Evolutionary conservation across 2,329 filamentous ascomycete species (phyloP).

Genomic region (Lachnellula hyalina): DNA sequence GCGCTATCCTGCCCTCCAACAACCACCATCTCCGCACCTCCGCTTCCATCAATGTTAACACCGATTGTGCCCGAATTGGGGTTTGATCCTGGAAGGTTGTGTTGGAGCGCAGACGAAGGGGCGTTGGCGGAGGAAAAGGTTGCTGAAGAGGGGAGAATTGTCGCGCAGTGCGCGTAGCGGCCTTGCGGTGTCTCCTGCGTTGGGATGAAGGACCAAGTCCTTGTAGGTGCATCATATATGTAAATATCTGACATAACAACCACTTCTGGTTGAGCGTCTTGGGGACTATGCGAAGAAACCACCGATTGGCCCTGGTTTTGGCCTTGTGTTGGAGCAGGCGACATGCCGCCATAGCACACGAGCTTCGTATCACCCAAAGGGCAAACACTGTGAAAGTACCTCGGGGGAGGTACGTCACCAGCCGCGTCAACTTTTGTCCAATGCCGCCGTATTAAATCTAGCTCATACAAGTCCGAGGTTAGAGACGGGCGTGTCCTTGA

Average conservation of each 20-base stretch:
- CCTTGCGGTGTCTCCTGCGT: conserved; percentile 83
- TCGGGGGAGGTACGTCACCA: conserved; percentile 81
- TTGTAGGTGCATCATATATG: conserved; percentile 81
- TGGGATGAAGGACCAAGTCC: conserved; percentile 78
- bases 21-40: conserved; percentile 94
- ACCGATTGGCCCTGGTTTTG: conserved; percentile 40
- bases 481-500: conserved; percentile 77
- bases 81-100: conserved; percentile 78
- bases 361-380: conserved; percentile 89
- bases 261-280: conserved; percentile 75
- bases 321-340: conserved; percentile 53
- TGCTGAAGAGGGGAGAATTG: conserved; percentile 82
- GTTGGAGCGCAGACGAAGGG: conserved; percentile 78
- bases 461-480: conserved; percentile 86
- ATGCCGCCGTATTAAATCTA: conserved; percentile 84
- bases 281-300: conserved; percentile 37
- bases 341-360: conserved; percentile 98
- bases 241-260: conserved; percentile 98
- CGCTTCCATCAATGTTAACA: conserved; percentile 81
- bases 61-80: conserved; percentile 85
- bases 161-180: conserved; percentile 93
- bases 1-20: conserved; percentile 93
- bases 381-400: conserved; percentile 97
- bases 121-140: conserved; percentile 80
- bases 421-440: conserved; percentile 85